A percentile compares a stretch with the other conserved stretches of the same genome.
These are phyloP conservation scores for Kodamaea ohmeri DNA, from an alignment of 1,139 yeast species.

Conservation along the genomic window DNA sequence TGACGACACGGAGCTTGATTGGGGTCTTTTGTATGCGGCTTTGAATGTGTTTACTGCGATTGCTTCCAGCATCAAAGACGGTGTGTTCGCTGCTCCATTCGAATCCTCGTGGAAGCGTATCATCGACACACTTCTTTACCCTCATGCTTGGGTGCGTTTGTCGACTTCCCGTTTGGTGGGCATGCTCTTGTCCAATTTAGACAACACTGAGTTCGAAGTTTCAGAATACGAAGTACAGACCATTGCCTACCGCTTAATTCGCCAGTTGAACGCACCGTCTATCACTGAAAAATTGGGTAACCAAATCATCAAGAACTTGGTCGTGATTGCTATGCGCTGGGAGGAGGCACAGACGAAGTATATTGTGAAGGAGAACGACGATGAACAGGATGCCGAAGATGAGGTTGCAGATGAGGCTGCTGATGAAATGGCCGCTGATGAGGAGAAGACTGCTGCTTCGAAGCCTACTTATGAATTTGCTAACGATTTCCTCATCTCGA, in stretches of 20 bases:
- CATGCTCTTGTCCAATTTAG: slow-evolving; percentile 43
- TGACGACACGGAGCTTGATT: slow-evolving; percentile 42
- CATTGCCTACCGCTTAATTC: slow-evolving; percentile 63
- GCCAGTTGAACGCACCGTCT: slow-evolving; percentile 79
- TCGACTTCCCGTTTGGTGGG: slow-evolving; percentile 63
- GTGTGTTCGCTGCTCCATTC: slow-evolving; percentile 29
- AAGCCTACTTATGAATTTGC: slow-evolving; percentile 35
- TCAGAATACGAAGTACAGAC: slow-evolving; percentile 52
- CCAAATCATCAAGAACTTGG: slow-evolving; percentile 67
- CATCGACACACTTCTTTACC: slow-evolving; percentile 63
- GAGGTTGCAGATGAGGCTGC: slow-evolving; percentile 19
- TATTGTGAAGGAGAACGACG: slow-evolving; percentile 18
- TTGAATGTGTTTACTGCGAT: slow-evolving; percentile 52
- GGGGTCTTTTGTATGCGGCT: slow-evolving; percentile 78
- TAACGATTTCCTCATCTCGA: slow-evolving; percentile 59
- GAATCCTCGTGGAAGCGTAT: slow-evolving; percentile 51
- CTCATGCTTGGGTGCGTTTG: slow-evolving; percentile 90
- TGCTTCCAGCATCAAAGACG: slow-evolving; percentile 28
- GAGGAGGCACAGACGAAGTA: slow-evolving; percentile 42
- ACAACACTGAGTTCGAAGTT: slow-evolving; percentile 30
- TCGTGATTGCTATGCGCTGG: slow-evolving; percentile 64
- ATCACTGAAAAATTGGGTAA: slow-evolving; percentile 63
- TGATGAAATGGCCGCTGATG: slow-evolving; percentile 21
- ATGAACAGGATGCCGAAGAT: slow-evolving; percentile 16
- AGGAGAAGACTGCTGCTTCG: not conserved